Evolutionary conservation across 2,329 filamentous ascomycete genomes (phyloP).

Genomic region (Aspergillus sp.): DNA sequence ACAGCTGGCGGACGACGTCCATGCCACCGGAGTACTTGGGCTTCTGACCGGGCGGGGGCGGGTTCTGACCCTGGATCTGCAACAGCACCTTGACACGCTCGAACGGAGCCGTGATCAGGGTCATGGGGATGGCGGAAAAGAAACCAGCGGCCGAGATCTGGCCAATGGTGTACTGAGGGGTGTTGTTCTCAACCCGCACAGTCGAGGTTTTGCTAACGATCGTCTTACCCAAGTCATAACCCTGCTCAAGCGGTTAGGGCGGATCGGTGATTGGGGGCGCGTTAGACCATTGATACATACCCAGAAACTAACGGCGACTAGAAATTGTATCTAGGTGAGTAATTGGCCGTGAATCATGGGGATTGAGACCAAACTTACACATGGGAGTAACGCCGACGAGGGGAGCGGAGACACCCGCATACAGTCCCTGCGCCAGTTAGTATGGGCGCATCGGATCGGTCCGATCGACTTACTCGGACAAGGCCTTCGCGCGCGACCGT

Average conservation of each 20-base stretch:
- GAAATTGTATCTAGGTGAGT: slow-evolving; percentile 7
- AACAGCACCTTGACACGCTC: slow-evolving; percentile 98
- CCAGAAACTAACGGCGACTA: slow-evolving; percentile 68
- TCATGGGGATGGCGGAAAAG: slow-evolving; percentile 98
- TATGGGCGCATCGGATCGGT: background rate
- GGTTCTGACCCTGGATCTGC: slow-evolving; percentile 92
- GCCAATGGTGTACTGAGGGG: slow-evolving; percentile 69
- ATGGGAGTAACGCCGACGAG: slow-evolving; percentile 96
- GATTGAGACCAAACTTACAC: slow-evolving; percentile 65
- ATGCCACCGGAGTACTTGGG: slow-evolving; percentile 83
- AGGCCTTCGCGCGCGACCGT: slow-evolving; percentile 85
- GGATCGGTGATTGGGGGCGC: too few relatives aligned
- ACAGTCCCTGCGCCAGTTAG: slow-evolving; percentile 64
- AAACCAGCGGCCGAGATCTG: slow-evolving; percentile 92
- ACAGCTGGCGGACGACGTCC: slow-evolving; percentile 91
- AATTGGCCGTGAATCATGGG: background rate
- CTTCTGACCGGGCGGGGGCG: slow-evolving; percentile 82
- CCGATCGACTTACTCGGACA: slow-evolving; percentile 45
- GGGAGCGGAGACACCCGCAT: slow-evolving; percentile 95
- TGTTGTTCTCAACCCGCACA: slow-evolving; percentile 60
- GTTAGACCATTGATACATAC: slow-evolving; percentile 32
- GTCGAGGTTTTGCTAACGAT: slow-evolving; percentile 70
- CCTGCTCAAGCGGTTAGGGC: slow-evolving; percentile 61
- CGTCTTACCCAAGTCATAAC: slow-evolving; percentile 92
- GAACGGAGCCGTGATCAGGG: slow-evolving; percentile 95